Evolutionary conservation across 306 rosid genomes (phyloP), one percentile per base, ranked within the genome.

Genomic region (Argentina anserina): DNA sequence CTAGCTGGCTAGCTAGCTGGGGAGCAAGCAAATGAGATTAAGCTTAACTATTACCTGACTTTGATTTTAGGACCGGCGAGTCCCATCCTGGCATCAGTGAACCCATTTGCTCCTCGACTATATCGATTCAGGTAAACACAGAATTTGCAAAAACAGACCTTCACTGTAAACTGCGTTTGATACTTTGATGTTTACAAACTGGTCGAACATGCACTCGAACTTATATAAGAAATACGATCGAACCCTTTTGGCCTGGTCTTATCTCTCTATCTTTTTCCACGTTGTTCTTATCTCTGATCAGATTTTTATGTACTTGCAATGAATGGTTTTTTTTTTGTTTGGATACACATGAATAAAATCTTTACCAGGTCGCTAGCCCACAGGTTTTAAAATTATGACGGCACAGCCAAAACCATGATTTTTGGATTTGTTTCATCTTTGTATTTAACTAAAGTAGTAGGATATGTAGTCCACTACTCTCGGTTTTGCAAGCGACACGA

Each of bases 61-160:
- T 81, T 12, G 87, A 78, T 73, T 81, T 77, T 21, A 65, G 49
- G 6, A 61, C 61, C 9, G 76, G 78, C 2, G 96, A 85, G 62
- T 33, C 66, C 98, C 98, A 88, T 63, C 97, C 98, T 39, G 91
- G 83, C 96, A 90, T 86, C 46, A 90, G 87, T 71, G 98, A 92
- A 83, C 98, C 97, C 98, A 93, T 88, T 56, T 65, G 33, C 77
- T 74, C 7, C 29, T 56, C 60, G 4, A 50, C 21, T 53, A 11
- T 50, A 50, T 50, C n/a, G 29, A 14, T 21, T 52, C 29, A 52
- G 25, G 59, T 11, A 21, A 21, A 52, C 29, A 52, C 29, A 53
- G n/a, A n/a, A n/a, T n/a, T n/a, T n/a, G 59, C 14, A 21, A 21
- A 52, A 14, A 52, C 29, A 53, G 14, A 11, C 2, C 37, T 26